Evolutionary conservation across 2,329 filamentous ascomycete genomes (phyloP), one percentile per base, ranked within the genome.

Genomic region (Rutstroemia sp.): DNA sequence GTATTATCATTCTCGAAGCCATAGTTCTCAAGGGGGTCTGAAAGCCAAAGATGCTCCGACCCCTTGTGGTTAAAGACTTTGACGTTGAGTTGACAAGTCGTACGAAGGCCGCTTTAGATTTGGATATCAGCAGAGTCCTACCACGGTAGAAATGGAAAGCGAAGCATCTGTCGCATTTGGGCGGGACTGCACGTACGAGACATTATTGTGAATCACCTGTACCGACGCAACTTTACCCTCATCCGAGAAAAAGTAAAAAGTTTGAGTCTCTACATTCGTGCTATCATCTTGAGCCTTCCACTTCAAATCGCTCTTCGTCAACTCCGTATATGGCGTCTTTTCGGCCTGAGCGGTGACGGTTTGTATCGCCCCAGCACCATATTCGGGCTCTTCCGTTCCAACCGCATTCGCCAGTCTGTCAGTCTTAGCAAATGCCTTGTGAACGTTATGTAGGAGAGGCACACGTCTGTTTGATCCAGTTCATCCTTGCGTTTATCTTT

Each of bases 161-260:
- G 38, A 34, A 21, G 40, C 48, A 10, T 23, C 58, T 17, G 60
- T 46, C 68, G 27, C 48, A 16, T 66, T 44, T 66, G 65, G 63
- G 40, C 17, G 17, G 10, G 40, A n/a, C n/a, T 17, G 40, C 47
- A 48, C 86, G 73, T 84, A 96, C 92, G 83, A 87, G 71, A 99
- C 88, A 74, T 96, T 96, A 77, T 88, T 96, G 79, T 97, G 96
- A 72, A 99, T 96, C 74, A 97, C 81, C 78, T 99, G 94, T 60
- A 83, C 83, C 73, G 96, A 82, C 54, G 81, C 89, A 62, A 92
- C 72, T 62, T 86, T 79, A 50, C 94, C 94, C 58, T 77, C 82
- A 61, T 96, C 89, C 56, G 87, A 78, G 73, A 86, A 85, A 68
- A 96, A 75, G 76, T 99, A 99, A 76, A 96, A 99, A 60, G 82